Conservation (phyloP, 176 grass and related monocot species). For the Poa pratensis region DNA sequence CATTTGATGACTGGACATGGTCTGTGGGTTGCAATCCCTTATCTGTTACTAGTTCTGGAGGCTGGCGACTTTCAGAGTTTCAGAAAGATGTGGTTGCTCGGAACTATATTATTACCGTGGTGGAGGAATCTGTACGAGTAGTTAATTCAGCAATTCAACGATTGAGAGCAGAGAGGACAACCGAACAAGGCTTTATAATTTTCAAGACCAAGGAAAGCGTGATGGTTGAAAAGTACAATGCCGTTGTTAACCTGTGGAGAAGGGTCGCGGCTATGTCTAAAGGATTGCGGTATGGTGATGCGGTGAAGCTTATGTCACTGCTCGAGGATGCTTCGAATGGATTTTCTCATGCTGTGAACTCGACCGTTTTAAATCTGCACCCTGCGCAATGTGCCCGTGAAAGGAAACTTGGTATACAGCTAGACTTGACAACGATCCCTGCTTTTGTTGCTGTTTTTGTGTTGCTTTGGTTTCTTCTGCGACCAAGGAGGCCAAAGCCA, state of each 20-base stretch:
- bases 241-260: conserved; percentile 86
- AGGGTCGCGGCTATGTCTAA: conserved; percentile 77
- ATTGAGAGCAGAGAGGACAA: conserved; percentile 63
- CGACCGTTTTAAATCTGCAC: conserved; percentile 73
- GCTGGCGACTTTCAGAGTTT: conserved; percentile 76
- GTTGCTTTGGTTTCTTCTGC: conserved; percentile 90
- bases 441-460: conserved; percentile 80
- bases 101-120: conserved; percentile 84
- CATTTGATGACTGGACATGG: conserved; percentile 93
- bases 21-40: conserved; percentile 93
- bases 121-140: conserved; percentile 86
- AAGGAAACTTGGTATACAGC: conserved; percentile 78
- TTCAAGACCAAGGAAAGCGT: conserved; percentile 74
- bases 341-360: conserved; percentile 79
- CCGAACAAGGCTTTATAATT: conserved; percentile 68
- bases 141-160: conserved; percentile 82
- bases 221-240: conserved; percentile 94
- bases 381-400: conserved; percentile 79
- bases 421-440: conserved; percentile 86
- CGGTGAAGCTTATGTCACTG: conserved; percentile 73
- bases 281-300: conserved; percentile 74
- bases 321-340: conserved; percentile 91
- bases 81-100: conserved; percentile 80
- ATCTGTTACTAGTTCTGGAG: conserved; percentile 72
- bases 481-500: conserved; percentile 81